A percentile compares a stretch with the other conserved stretches of the same genome.
phyloP scores from a whole-genome alignment of 176 grass and related monocot genomes.

The Juncus inflexus region DNA sequence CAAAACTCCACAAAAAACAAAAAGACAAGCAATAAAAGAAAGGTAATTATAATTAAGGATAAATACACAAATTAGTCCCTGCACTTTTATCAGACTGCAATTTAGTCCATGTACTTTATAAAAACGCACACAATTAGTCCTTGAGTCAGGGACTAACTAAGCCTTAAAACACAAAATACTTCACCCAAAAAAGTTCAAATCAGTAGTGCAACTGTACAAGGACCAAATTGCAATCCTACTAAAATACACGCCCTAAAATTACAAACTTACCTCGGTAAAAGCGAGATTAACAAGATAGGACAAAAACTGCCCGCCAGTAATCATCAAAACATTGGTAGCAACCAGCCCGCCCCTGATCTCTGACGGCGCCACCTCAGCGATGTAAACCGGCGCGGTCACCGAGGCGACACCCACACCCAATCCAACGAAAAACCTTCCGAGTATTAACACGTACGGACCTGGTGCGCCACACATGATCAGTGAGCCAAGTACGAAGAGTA shows the following conservation, averaged over 20 bases:
- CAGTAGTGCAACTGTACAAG: background rate
- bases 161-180: background rate
- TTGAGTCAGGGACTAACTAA: no score
- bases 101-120: background rate
- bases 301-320: slow-evolving; percentile 93
- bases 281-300: slow-evolving; percentile 95
- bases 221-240: background rate
- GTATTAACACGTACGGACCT: slow-evolving; percentile 64
- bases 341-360: slow-evolving; percentile 93
- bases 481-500: slow-evolving; percentile 73
- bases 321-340: slow-evolving; percentile 93
- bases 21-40: background rate
- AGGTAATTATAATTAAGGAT: background rate
- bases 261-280: slow-evolving; percentile 73
- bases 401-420: slow-evolving; percentile 84
- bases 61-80: slow-evolving; percentile 9
- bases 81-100: background rate
- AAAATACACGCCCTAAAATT: background rate
- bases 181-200: slow-evolving; percentile 14
- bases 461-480: slow-evolving; percentile 73
- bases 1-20: slow-evolving; percentile 19
- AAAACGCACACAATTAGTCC: no score
- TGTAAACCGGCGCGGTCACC: slow-evolving; percentile 87
- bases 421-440: slow-evolving; percentile 81
- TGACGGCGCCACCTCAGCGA: slow-evolving; percentile 82